Evolutionary conservation across 352 stramenopile genomes (phyloP), one percentile per base, ranked within the genome.

Genomic region (Elongisporangium anandrum): DNA sequence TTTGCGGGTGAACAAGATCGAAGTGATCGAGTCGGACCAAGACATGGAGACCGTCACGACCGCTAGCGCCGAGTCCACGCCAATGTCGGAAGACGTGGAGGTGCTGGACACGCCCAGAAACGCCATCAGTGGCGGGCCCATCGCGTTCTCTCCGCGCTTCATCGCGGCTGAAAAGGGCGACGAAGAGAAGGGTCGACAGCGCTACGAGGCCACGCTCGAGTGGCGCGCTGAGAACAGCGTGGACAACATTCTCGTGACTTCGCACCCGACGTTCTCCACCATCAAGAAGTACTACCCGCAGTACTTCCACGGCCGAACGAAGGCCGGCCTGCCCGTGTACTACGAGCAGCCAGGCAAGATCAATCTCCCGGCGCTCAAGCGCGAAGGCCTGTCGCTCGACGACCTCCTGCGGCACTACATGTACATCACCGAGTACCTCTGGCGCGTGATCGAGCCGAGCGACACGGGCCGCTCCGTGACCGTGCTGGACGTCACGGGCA

Each of bases 231-330:
- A 92, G 57, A 90, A 96, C 59, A 67, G 79, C 21, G 90, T 97
- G 20, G 90, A 97, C 65, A 66, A 86, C 51, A 96, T 97, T 29
- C 79, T 97, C 51, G 71, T 94, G 45, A 80, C 74, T 48, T 73
- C 85, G 13, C 85, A 96, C 51, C 79, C 69, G 22, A 87, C 81
- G 19, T 97, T 96, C 60, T 76, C 90, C 22, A 81, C 75, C 5
- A 96, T 97, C 79, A 97, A 97, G 71, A 83, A 90, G 63, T 94
- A 95, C 57, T 97, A 97, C 52, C 90, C 90, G 15, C 90, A 97
- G 63, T 97, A 87, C 63, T 96, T 96, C 51, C 90, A 95, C 61
- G 88, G 88, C 7, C 79, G 79, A 20, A 91, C 86, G 50, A 92
- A 88, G 48, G 84, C 77, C 21, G 81, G 77, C 6, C 65, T 81